A percentile compares a stretch with the other conserved stretches of the same genome.
Conservation (phyloP, 495 filamentous ascomycete species). For the Xylaria longipes region DNA sequence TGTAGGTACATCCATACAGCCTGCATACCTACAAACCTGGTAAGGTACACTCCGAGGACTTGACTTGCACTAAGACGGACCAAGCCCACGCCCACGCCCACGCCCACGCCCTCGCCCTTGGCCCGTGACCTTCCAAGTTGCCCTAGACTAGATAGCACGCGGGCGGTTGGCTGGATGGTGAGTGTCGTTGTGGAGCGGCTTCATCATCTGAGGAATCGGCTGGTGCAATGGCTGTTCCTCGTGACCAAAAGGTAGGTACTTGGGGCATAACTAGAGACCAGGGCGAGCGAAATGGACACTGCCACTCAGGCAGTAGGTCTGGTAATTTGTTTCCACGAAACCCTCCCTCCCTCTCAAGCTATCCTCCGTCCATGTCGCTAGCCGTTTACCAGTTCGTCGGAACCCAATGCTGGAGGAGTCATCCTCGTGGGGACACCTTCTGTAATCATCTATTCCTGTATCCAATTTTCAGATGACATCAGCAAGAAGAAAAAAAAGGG, state of each 20-base stretch:
- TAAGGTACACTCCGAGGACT: neutral
- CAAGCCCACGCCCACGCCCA: neutral
- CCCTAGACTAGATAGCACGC: conserved; percentile 19
- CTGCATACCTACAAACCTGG: too few relatives aligned
- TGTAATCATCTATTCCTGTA: neutral
- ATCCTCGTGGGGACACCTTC: neutral
- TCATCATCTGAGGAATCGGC: conserved; percentile 27
- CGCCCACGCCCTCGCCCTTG: conserved; percentile 9
- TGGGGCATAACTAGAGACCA: neutral
- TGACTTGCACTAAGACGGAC: neutral
- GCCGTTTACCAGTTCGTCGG: conserved; percentile 1
- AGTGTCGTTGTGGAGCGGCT: conserved; percentile 25
- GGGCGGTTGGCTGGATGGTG: conserved; percentile 26
- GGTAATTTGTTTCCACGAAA: neutral
- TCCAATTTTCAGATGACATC: neutral
- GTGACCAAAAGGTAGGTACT: conserved; percentile 19
- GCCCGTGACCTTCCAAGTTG: neutral
- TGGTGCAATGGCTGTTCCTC: conserved; percentile 22
- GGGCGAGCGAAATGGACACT: neutral
- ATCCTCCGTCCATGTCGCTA: neutral
- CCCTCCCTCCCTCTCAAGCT: neutral
- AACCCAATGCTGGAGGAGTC: neutral
- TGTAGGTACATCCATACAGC: too few relatives aligned
- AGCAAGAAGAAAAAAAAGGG: neutral
- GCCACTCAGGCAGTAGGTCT: neutral